Evolutionary conservation across 164 flowering plant genomes (phyloP), one percentile per base, ranked within the genome.

Genomic region (Houttuynia cordata): DNA sequence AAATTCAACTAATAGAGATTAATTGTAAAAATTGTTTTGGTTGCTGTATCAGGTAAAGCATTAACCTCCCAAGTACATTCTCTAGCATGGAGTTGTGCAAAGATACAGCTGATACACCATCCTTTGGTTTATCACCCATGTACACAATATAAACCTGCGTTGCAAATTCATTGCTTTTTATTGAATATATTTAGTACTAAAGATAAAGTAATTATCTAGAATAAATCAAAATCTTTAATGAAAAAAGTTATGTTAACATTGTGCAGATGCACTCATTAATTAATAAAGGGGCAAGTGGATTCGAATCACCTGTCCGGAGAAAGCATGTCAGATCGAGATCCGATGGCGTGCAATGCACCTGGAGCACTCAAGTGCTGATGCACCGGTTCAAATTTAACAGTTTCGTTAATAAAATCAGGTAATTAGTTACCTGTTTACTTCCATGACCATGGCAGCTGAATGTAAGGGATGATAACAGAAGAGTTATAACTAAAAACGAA

Each of bases 121-220:
- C 75, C 15, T 60, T 56, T 7, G 74, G 76, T 20, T 18, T 51
- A 3, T 53, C 73, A 65, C 85, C 85, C 85, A 78, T 73, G 70
- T 77, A 80, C 23, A 78, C 78, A 56, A 80, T 45, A 53, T 74
- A 60, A 66, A 70, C 62, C 83, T 80, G 54, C 50, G 71, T 14
- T 62, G 8, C 52, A 1, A 3, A 24, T 23, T 9, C n/a, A n/a
- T n/a, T n/a, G n/a, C n/a, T n/a, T n/a, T 5, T 13, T 10, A 13
- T 24, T 24, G 14, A 23, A 24, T 24, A 22, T 7, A 24, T 56
- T 25, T 56, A 8, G 23, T 10, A 30, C 37, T 2, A 30, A 30
- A 30, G 4, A 30, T 30, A 30, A 30, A 6, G 6, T 30, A 30
- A 30, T 30, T 6, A 2, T 6, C 37, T 30, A 30, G 37, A 30